These are phyloP conservation scores for Globisporangium ultimum DNA, from an alignment of 352 stramenopile genomes.

Conservation along the genomic window DNA sequence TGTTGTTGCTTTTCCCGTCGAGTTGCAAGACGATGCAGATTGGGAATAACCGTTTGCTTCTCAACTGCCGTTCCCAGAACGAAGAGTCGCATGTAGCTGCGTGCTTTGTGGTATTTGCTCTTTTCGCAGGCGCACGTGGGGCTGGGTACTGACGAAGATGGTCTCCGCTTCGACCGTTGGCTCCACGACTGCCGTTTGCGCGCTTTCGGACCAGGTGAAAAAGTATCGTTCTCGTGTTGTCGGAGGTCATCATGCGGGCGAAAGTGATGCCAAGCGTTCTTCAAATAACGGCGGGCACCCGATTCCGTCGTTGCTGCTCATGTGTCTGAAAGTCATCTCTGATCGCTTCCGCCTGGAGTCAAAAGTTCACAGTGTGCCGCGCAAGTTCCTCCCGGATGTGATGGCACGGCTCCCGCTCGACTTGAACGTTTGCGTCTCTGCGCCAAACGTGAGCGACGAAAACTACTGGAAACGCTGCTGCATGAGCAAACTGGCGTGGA, in stretches of 20 bases:
- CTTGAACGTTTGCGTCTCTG: conserved; percentile 75
- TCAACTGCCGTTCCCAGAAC: background rate
- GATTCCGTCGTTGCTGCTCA: conserved; percentile 57
- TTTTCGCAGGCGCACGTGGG: background rate
- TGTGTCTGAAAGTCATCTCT: conserved; percentile 81
- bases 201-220: conserved; percentile 78
- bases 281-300: background rate
- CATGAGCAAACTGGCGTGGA: conserved; percentile 80
- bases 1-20: too few relatives aligned
- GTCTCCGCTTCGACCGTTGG: conserved; percentile 60
- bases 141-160: conserved; percentile 21
- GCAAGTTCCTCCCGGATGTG: conserved; percentile 80
- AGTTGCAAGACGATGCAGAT: too few relatives aligned
- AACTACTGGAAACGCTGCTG: conserved; percentile 94
- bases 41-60: background rate
- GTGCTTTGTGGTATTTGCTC: background rate
- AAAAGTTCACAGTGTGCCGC: conserved; percentile 68
- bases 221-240: conserved; percentile 75
- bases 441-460: conserved; percentile 88
- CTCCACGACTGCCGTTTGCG: conserved; percentile 57
- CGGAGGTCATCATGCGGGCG: conserved; percentile 17
- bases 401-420: conserved; percentile 78
- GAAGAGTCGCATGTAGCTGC: background rate
- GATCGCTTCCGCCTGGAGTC: conserved; percentile 64
- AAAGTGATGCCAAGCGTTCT: conserved; percentile 22